Evolutionary conservation across 2,329 filamentous ascomycete genomes (phyloP), one percentile per base, ranked within the genome.

Genomic region (Pseudopithomyces chartarum): DNA sequence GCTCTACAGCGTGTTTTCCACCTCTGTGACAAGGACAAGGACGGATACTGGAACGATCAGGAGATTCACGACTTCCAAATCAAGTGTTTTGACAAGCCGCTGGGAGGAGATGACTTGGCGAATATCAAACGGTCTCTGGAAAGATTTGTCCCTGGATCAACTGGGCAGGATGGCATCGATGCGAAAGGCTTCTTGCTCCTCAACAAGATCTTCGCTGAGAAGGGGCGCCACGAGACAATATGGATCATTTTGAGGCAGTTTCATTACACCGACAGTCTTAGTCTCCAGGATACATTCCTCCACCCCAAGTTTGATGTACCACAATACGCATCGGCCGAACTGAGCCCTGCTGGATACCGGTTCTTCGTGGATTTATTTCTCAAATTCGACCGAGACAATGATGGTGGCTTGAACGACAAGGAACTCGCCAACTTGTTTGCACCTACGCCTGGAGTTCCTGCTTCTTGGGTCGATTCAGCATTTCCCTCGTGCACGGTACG

Each of bases 281-380:
- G 91, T 60, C 80, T 99, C 38, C 92, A 94, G 68, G 93, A 98
- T 71, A 90, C 83, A 64, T 98, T 97, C 72, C 82, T 99, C 22
- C 91, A 92, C 66, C 95, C 95, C 15, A 96, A 92, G 63, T 94
- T 98, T 61, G 95, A 99, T 7, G 92, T 99, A 0, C 92, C 95
- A 0, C 90, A 94, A 55, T 94, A 90, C 70, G 90, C 92, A 0
- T 98, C 94, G 3, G 93, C 94, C 3, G 95, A 99, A 78, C 84
- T 99, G 17, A 97, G 93, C 64, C 95, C 95, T 0, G 88, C 91
- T 13, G 95, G 95, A 1, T 99, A 99, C 76, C 88, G 94, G 19
- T 99, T 99, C 80, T 97, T 99, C 67, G 94, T 98, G 62, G 95
- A 99, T 69, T 82, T 98, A 0, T 99, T 99, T 74, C 79, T 99